Conservation (phyloP, 331 rosid species). For the Erythrophleum ivorense region DNA sequence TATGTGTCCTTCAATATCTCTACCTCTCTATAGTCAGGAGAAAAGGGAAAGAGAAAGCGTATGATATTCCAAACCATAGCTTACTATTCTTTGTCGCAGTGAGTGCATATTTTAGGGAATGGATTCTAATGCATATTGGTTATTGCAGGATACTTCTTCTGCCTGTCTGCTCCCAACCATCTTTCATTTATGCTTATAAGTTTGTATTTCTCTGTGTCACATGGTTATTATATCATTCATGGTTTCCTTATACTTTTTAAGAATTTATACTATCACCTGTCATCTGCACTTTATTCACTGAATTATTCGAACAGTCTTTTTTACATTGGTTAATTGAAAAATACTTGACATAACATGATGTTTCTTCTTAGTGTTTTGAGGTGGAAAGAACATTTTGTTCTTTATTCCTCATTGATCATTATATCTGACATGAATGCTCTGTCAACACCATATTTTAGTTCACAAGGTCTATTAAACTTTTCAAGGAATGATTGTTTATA, state of each 20-base stretch:
- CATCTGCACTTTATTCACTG: neutral
- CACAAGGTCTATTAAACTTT: constrained; percentile 21
- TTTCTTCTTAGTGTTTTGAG: constrained; percentile 2
- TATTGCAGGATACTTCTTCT: neutral
- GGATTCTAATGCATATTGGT: neutral
- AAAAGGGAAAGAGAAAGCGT: neutral
- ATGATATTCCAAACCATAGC: neutral
- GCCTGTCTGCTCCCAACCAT: neutral
- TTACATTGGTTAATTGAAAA: neutral
- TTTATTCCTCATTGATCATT: neutral
- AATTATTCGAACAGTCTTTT: neutral
- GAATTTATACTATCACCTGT: neutral
- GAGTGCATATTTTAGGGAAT: neutral
- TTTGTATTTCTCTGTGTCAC: neutral
- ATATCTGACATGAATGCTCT: neutral
- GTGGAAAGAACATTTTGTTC: neutral
- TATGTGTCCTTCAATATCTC: neutral
- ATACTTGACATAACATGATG: neutral
- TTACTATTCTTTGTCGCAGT: neutral
- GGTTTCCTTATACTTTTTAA: neutral
- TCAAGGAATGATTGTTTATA: constrained; percentile 13
- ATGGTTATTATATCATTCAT: constrained; percentile 1
- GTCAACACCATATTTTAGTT: neutral
- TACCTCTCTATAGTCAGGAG: neutral
- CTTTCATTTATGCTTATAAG: neutral